Conservation (phyloP, 2,329 filamentous ascomycete genomes). For the Fusarium scirpi region DNA sequence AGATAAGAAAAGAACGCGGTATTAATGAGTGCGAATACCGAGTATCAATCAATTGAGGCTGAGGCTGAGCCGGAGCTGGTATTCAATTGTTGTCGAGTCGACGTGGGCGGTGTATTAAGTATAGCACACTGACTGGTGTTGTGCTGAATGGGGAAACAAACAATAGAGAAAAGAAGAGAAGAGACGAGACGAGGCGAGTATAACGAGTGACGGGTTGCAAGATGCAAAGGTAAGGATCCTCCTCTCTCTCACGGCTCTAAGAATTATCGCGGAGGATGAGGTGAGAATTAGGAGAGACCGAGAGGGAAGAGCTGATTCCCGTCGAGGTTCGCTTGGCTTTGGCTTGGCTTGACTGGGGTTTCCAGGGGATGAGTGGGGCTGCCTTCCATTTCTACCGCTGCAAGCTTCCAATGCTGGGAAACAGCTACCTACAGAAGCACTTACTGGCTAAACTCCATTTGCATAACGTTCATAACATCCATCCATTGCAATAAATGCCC, state of each 20-base stretch:
- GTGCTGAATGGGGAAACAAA: conserved; percentile 24
- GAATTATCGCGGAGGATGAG: conserved; percentile 45
- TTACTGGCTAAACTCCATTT: conserved; percentile 4
- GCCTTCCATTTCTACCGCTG: conserved; percentile 1
- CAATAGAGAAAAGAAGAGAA: conserved; percentile 22
- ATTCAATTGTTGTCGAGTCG: conserved; percentile 36
- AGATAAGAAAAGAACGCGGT: conserved; percentile 33
- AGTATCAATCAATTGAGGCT: conserved; percentile 18
- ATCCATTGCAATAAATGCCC: background rate
- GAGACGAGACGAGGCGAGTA: conserved; percentile 17
- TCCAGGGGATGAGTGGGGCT: conserved; percentile 35
- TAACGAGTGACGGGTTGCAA: conserved; percentile 44
- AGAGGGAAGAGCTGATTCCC: conserved; percentile 30
- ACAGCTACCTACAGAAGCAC: conserved; percentile 1
- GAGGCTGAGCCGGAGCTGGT: conserved; percentile 10
- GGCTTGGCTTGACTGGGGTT: conserved; percentile 20
- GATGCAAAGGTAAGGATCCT: conserved; percentile 43
- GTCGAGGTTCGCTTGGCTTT: conserved; percentile 16
- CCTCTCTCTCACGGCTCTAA: conserved; percentile 40
- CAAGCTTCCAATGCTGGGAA: conserved; percentile 6
- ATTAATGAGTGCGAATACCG: conserved; percentile 41
- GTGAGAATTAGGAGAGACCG: conserved; percentile 39
- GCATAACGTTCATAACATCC: background rate
- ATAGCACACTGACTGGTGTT: conserved; percentile 13
- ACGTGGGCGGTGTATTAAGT: conserved; percentile 38